These are phyloP conservation scores for Apodospora peruviana DNA, from an alignment of 495 filamentous ascomycete genomes.

Conservation along the genomic window DNA sequence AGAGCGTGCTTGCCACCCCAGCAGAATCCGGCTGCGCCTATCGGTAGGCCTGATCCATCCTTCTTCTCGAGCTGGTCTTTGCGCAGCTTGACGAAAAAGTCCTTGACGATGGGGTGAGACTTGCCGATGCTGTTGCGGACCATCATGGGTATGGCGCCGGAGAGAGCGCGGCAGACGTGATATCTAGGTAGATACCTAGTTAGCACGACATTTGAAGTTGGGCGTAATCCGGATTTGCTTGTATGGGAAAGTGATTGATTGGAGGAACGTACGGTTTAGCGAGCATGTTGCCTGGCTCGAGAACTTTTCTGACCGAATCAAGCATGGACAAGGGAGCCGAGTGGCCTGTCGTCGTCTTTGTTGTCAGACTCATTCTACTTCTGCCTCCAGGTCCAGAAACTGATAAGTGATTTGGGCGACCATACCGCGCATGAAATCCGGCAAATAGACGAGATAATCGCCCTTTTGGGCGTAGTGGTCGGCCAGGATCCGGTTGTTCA, in stretches of 20 bases:
- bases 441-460: slow-evolving; percentile 36
- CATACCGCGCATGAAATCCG: slow-evolving; percentile 46
- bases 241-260: background rate
- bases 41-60: slow-evolving; percentile 1
- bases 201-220: too few species aligned
- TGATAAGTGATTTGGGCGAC: background rate
- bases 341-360: background rate
- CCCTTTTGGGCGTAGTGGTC: slow-evolving; percentile 40
- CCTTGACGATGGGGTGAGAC: slow-evolving; percentile 17
- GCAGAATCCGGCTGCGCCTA: slow-evolving; percentile 20
- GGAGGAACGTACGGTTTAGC: background rate
- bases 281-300: background rate
- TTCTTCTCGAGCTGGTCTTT: background rate
- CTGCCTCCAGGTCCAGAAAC: background rate
- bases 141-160: background rate
- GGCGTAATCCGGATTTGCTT: too few species aligned
- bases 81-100: slow-evolving; percentile 4
- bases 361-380: background rate
- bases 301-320: background rate
- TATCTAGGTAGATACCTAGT: background rate
- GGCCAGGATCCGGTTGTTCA: slow-evolving; percentile 42
- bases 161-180: background rate
- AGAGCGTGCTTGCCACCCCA: slow-evolving; percentile 22
- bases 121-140: background rate
- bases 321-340: background rate